These are phyloP conservation scores for Coelastrella sp. DNA, from an alignment of 139 green algal genomes.

Conservation along the genomic window DNA sequence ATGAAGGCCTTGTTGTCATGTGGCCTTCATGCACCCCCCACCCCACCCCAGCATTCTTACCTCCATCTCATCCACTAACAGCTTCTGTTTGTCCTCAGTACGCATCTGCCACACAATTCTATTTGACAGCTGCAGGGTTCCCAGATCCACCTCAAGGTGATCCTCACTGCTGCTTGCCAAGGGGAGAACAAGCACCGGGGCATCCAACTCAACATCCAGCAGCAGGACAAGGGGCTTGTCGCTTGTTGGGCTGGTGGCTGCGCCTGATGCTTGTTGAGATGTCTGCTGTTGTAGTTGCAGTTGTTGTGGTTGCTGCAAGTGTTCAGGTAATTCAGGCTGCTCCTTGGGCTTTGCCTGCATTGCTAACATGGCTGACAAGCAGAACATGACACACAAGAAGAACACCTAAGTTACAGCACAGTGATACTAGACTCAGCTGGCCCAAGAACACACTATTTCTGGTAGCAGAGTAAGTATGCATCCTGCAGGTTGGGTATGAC, in stretches of 20 bases:
- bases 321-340: too few relatives aligned
- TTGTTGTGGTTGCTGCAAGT: background rate
- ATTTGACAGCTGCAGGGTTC: constrained; percentile 70
- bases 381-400: too few relatives aligned
- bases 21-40: too few relatives aligned
- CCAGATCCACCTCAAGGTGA: constrained; percentile 83
- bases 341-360: constrained; percentile 55
- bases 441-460: too few relatives aligned
- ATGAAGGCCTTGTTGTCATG: too few relatives aligned
- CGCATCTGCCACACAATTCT: constrained; percentile 64
- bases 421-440: too few relatives aligned
- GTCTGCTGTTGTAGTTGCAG: background rate
- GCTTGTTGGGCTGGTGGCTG: background rate
- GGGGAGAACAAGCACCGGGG: constrained; percentile 87
- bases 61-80: constrained; percentile 60
- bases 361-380: constrained; percentile 65
- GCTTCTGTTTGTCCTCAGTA: constrained; percentile 35
- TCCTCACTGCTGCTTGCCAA: constrained; percentile 51
- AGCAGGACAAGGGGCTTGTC: constrained; percentile 66
- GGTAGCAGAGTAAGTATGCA: too few relatives aligned
- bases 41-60: background rate
- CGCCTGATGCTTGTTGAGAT: background rate
- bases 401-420: too few relatives aligned
- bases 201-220: constrained; percentile 79
- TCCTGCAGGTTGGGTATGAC: too few relatives aligned